A percentile compares a stretch with the other conserved stretches of the same genome.
Conservation (phyloP, 345 rosid species). For the Moricandia moricandioides region DNA sequence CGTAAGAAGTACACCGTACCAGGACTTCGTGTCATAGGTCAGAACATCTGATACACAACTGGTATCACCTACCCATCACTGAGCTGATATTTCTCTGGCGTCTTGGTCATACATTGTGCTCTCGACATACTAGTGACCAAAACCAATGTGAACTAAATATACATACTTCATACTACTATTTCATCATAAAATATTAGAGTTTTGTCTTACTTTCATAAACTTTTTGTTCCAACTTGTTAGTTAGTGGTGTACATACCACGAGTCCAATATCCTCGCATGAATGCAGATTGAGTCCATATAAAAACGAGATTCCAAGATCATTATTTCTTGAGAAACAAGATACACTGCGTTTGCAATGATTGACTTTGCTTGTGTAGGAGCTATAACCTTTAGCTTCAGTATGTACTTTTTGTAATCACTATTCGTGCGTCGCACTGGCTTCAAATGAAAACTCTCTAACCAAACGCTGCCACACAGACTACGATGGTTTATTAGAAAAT, state of each 20-base stretch:
- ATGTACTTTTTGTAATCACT: constrained; percentile 44
- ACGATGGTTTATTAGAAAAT: not conserved
- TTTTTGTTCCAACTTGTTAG: constrained; percentile 33
- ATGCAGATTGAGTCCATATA: constrained; percentile 30
- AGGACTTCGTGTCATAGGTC: constrained; percentile 28
- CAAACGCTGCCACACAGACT: constrained; percentile 3
- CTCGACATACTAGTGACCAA: constrained; percentile 3
- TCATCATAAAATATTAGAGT: not conserved
- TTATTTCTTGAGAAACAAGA: constrained; percentile 47
- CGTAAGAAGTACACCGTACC: constrained; percentile 8
- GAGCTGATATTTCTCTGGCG: constrained; percentile 34
- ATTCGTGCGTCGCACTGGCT: constrained; percentile 49
- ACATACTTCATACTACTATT: constrained; percentile 5
- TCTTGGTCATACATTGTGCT: constrained; percentile 29
- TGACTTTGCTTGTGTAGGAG: constrained; percentile 21
- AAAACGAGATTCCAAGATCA: constrained; percentile 59
- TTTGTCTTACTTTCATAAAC: constrained; percentile 44
- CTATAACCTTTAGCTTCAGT: constrained; percentile 29
- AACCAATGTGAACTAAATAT: not conserved
- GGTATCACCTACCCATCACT: constrained; percentile 39
- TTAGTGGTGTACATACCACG: constrained; percentile 41
- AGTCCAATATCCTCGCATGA: constrained; percentile 17
- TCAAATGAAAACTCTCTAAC: constrained; percentile 48
- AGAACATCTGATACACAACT: constrained; percentile 33
- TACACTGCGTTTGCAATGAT: constrained; percentile 41